Conservation (phyloP, 805 yeast genomes). For the Candida railenensis region DNA sequence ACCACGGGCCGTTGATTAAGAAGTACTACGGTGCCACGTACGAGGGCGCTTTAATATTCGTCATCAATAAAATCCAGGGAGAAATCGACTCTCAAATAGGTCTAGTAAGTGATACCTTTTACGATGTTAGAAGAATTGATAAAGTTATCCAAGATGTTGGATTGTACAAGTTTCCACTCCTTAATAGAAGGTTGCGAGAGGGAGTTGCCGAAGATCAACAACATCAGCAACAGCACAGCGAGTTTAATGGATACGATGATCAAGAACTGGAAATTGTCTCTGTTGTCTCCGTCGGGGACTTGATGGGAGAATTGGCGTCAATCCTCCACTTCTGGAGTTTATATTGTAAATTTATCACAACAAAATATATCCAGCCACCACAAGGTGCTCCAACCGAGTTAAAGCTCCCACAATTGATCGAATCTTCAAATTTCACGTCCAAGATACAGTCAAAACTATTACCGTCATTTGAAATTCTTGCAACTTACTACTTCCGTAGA, state of each 20-base stretch:
- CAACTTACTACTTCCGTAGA: slow-evolving; percentile 66
- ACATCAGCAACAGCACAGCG: slow-evolving; percentile 3
- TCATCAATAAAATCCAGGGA: slow-evolving; percentile 70
- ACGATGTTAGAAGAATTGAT: slow-evolving; percentile 66
- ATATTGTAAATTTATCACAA: slow-evolving; percentile 69
- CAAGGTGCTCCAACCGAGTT: slow-evolving; percentile 25
- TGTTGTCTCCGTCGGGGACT: slow-evolving; percentile 63
- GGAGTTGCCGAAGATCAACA: slow-evolving; percentile 3
- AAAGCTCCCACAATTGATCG: slow-evolving; percentile 51
- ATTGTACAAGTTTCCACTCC: slow-evolving; percentile 41
- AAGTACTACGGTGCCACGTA: slow-evolving; percentile 61
- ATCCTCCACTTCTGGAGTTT: slow-evolving; percentile 85
- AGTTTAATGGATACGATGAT: slow-evolving; percentile 18
- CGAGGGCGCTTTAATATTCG: slow-evolving; percentile 55
- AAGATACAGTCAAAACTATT: slow-evolving; percentile 53
- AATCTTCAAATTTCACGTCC: slow-evolving; percentile 51
- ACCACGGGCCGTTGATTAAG: slow-evolving; percentile 78
- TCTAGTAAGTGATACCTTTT: slow-evolving; percentile 79
- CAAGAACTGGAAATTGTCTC: slow-evolving; percentile 41
- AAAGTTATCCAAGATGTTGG: slow-evolving; percentile 54
- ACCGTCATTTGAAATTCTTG: slow-evolving; percentile 63
- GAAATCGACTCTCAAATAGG: slow-evolving; percentile 96
- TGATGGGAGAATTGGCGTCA: slow-evolving; percentile 67
- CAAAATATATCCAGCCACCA: slow-evolving; percentile 54
- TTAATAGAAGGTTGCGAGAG: slow-evolving; percentile 16